These are phyloP conservation scores for Firmiana major DNA, from an alignment of 345 rosid genomes.

Conservation along the genomic window DNA sequence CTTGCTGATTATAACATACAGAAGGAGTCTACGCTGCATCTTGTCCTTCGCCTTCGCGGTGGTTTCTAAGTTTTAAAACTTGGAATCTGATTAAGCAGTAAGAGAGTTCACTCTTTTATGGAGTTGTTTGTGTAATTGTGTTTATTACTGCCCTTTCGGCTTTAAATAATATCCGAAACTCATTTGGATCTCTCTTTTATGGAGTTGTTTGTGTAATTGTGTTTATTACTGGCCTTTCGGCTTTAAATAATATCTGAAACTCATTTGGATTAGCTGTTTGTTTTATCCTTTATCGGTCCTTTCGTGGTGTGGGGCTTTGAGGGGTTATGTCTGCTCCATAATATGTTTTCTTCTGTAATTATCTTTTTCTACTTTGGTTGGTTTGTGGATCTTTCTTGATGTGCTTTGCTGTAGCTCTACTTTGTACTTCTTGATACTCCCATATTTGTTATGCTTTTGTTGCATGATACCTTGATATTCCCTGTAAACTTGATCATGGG, in stretches of 20 bases:
- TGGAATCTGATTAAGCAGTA: neutral
- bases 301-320: neutral
- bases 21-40: slow-evolving; percentile 10
- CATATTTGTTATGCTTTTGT: neutral
- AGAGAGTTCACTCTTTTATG: neutral
- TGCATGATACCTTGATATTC: neutral
- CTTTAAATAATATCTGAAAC: neutral
- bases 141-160: neutral
- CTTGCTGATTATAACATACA: slow-evolving; percentile 7
- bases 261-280: neutral
- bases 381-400: neutral
- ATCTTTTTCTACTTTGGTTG: neutral
- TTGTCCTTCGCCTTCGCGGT: slow-evolving; percentile 12
- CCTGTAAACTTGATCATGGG: too few species aligned
- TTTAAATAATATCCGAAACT: neutral
- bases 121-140: neutral
- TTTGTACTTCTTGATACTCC: neutral
- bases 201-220: neutral
- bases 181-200: neutral
- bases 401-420: neutral
- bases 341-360: neutral
- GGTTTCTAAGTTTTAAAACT: neutral
- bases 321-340: neutral
- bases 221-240: neutral
- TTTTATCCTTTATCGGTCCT: neutral